Evolutionary conservation across 768 basidiomycete genomes (phyloP), one percentile per base, ranked within the genome.

Genomic region (Serendipita sp.): DNA sequence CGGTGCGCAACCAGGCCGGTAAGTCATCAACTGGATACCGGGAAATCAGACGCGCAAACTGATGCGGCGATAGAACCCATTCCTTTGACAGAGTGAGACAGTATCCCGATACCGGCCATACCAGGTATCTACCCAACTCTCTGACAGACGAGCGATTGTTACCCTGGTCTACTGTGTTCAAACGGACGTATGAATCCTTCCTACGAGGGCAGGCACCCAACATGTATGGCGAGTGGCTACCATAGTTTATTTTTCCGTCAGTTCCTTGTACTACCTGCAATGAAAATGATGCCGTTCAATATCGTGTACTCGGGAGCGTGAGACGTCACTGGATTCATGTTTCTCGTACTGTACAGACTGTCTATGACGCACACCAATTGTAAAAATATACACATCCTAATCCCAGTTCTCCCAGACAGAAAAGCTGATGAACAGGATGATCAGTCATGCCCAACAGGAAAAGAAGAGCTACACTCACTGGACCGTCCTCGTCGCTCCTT

Each of bases 131-230:
- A 38, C 38, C 38, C 7, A 14, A 38, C 14, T 38, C 38, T 2
- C 75, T 75, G 17, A 80, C 84, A 64, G 90, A 93, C 73, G 80
- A 81, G 70, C 81, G 84, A 43, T 93, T 95, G 69, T 76, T 94
- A 62, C 82, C 86, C 67, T 99, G 96, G 96, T 82, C 88, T 26
- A 88, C 92, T 13, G 93, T 97, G 22, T 73, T 98, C 68, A 99
- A 98, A 75, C 80, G 96, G 70, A 92, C 90, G 44, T 97, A 96
- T 70, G 96, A 99, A 74, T 80, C 85, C 22, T 98, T 89, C 72
- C 71, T 99, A 65, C 83, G 95, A 44, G 90, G 87, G 16, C 95
- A 99, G 74, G 75, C 79, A 65, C 92, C 95, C 9, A 97, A 94
- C 72, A 88, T 94, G 88, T 96, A 97, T 69, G 94, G 93, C 33